These are phyloP conservation scores for Aspergillus jensenii DNA, from an alignment of 2,329 filamentous ascomycete genomes.

Conservation along the genomic window DNA sequence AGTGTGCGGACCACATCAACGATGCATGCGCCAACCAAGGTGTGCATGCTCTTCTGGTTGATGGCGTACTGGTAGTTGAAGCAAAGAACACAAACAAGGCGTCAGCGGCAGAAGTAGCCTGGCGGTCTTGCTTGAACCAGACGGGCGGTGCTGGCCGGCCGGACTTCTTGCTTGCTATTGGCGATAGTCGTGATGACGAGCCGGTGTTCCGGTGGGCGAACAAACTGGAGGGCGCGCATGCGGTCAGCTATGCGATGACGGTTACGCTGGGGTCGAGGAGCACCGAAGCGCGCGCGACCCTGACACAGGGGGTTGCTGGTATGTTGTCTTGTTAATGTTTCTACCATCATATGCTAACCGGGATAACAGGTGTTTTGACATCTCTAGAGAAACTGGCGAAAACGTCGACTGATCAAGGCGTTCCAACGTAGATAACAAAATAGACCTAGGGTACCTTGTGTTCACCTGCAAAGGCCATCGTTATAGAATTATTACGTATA, in stretches of 20 bases:
- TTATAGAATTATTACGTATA: neutral
- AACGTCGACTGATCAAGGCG: conserved; percentile 13
- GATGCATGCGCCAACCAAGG: conserved; percentile 82
- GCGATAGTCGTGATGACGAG: conserved; percentile 90
- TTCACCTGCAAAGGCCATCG: neutral
- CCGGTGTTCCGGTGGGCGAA: conserved; percentile 95
- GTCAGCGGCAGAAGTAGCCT: conserved; percentile 74
- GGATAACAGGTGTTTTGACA: conserved; percentile 48
- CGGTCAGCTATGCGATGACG: conserved; percentile 71
- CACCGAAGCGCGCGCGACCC: conserved; percentile 79
- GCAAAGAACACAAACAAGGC: conserved; percentile 84
- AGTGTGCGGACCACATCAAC: conserved; percentile 93
- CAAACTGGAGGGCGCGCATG: conserved; percentile 59
- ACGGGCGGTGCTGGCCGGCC: conserved; percentile 46
- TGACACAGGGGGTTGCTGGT: conserved; percentile 92
- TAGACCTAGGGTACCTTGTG: neutral
- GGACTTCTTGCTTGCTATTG: conserved; percentile 86
- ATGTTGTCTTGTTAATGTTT: conserved; percentile 38
- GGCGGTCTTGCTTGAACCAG: conserved; percentile 62
- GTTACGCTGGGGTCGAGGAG: conserved; percentile 85
- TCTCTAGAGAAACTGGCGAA: conserved; percentile 54
- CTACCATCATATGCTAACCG: conserved; percentile 1
- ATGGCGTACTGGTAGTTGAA: conserved; percentile 80
- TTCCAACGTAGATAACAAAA: neutral
- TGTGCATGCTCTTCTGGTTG: conserved; percentile 78